Evolutionary conservation across 352 stramenopile species (phyloP).

Genomic region (Pythium brachiatum): DNA sequence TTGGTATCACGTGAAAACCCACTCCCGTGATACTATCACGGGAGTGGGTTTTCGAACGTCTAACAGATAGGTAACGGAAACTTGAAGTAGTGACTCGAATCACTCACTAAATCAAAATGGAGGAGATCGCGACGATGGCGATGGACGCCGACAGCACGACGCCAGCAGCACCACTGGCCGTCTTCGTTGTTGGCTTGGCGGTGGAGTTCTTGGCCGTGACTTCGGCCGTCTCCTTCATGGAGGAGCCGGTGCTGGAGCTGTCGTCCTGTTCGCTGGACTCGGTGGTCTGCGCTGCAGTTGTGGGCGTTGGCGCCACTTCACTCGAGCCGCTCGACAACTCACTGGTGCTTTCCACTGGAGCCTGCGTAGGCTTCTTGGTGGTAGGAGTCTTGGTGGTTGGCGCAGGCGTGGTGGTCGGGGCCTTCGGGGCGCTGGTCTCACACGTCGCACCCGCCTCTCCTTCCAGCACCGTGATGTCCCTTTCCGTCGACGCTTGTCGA

Average conservation of each 20-base stretch:
- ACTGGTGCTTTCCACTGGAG: neutral
- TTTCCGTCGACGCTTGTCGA: conserved; percentile 44
- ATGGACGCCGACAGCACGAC: neutral
- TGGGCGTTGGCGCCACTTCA: neutral
- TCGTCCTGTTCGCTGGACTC: neutral
- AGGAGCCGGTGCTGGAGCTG: neutral
- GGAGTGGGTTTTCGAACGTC: neutral
- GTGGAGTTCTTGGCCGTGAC: neutral
- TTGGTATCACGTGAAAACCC: too few relatives aligned
- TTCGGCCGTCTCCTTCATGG: neutral
- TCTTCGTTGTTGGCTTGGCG: neutral
- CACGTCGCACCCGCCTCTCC: conserved; percentile 30
- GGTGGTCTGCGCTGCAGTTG: neutral
- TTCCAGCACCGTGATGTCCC: conserved; percentile 26
- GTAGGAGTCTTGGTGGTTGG: conserved; percentile 10
- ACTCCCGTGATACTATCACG: too few relatives aligned
- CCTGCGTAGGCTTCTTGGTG: conserved; percentile 5
- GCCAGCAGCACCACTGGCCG: neutral
- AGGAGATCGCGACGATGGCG: neutral
- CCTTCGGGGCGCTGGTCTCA: conserved; percentile 10
- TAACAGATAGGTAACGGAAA: conserved; percentile 1
- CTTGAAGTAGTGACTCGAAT: neutral
- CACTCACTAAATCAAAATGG: neutral
- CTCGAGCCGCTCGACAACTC: neutral
- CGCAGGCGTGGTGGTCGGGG: conserved; percentile 11